A percentile compares a stretch with the other conserved stretches of the same genome.
These are phyloP conservation scores for Leccinum olivaceopallidum DNA, from an alignment of 768 basidiomycete species.

Conservation along the genomic window DNA sequence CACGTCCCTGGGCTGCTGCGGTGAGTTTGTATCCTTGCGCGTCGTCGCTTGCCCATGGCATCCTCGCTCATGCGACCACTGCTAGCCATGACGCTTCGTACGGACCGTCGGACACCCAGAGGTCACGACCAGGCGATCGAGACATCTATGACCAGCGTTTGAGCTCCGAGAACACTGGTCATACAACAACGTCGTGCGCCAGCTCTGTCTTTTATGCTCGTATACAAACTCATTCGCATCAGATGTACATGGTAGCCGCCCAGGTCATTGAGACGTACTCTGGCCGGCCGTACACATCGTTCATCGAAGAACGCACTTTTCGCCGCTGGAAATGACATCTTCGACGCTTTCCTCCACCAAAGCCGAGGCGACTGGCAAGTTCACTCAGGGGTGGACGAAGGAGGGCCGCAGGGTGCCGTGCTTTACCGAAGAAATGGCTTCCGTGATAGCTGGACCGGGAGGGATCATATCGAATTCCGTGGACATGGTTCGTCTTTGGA, in stretches of 20 bases:
- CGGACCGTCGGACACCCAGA: slow-evolving; percentile 26
- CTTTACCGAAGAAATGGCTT: slow-evolving; percentile 27
- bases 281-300: slow-evolving; percentile 36
- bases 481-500: background rate
- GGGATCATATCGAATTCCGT: slow-evolving; percentile 44
- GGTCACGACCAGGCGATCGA: slow-evolving; percentile 26
- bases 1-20: slow-evolving; percentile 43
- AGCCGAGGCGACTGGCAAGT: slow-evolving; percentile 34
- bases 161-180: slow-evolving; percentile 39
- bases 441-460: slow-evolving; percentile 38
- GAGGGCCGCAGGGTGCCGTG: slow-evolving; percentile 36
- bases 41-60: too few relatives aligned
- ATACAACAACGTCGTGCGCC: slow-evolving; percentile 41
- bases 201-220: background rate
- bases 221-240: background rate
- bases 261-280: slow-evolving; percentile 38
- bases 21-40: slow-evolving; percentile 18
- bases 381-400: slow-evolving; percentile 36
- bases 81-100: slow-evolving; percentile 39
- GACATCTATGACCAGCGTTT: slow-evolving; percentile 31
- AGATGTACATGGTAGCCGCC: slow-evolving; percentile 42
- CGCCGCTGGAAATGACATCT: slow-evolving; percentile 40
- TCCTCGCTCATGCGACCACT: background rate
- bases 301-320: slow-evolving; percentile 41
- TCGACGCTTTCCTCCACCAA: slow-evolving; percentile 38